Percentiles rank a stretch among this genome's conserved stretches.
phyloP scores from a whole-genome alignment of 1,284 basidiomycete species.

The Boletus semigastroideus region DNA sequence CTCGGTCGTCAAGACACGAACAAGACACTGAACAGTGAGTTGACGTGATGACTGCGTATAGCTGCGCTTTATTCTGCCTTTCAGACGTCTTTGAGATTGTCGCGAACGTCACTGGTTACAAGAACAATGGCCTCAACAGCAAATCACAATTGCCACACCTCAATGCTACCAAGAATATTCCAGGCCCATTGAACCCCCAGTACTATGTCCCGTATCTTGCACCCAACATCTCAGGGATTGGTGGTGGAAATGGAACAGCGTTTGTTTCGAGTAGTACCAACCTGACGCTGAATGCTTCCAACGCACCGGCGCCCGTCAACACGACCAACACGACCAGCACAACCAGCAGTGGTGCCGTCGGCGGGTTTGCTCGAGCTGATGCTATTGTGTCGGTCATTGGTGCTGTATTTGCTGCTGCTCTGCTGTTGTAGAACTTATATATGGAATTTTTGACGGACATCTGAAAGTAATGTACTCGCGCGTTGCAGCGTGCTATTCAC shows the following conservation, averaged over 20 bases:
- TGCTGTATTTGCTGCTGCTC: constrained; percentile 12
- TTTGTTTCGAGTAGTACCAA: constrained; percentile 37
- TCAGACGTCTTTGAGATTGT: constrained; percentile 49
- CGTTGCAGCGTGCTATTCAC: neutral
- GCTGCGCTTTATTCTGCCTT: neutral
- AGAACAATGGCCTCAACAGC: constrained; percentile 28
- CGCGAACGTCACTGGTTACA: constrained; percentile 40
- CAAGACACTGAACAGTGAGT: constrained; percentile 32
- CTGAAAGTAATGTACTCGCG: constrained; percentile 11
- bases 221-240: constrained; percentile 37
- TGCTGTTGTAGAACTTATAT: constrained; percentile 15
- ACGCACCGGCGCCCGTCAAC: constrained; percentile 41
- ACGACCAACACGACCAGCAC: constrained; percentile 27
- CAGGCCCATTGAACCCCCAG: constrained; percentile 37
- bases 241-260: constrained; percentile 42
- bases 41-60: neutral
- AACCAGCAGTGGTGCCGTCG: neutral
- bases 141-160: constrained; percentile 30
- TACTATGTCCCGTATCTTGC: constrained; percentile 44
- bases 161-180: constrained; percentile 27
- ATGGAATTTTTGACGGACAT: constrained; percentile 1
- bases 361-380: constrained; percentile 2
- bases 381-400: constrained; percentile 3
- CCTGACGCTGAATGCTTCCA: constrained; percentile 31
- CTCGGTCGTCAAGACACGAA: constrained; percentile 59